Conservation (phyloP, 768 basidiomycete genomes). For the Lactarius sanguifluus region DNA sequence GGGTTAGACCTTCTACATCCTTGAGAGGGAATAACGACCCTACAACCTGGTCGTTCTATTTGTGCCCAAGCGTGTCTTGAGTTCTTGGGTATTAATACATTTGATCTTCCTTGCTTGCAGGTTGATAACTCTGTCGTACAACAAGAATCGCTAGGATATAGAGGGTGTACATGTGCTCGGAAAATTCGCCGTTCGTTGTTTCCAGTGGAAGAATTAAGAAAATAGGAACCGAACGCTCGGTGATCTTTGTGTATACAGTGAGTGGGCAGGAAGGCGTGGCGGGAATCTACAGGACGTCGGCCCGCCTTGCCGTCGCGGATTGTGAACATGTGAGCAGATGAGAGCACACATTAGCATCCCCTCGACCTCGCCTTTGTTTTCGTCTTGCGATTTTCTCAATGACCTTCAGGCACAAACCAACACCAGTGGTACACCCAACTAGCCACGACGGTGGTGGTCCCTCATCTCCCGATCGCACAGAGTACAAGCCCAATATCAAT, state of each 20-base stretch:
- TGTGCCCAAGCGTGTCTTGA: neutral
- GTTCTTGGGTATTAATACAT: neutral
- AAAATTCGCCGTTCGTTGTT: too few species aligned
- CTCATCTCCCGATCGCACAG: neutral
- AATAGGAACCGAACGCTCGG: neutral
- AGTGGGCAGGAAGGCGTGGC: too few species aligned
- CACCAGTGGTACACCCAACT: neutral
- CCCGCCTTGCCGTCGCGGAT: neutral
- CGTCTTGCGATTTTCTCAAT: slow-evolving; percentile 4
- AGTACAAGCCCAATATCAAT: neutral
- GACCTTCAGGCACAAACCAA: slow-evolving; percentile 10
- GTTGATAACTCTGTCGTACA: too few species aligned
- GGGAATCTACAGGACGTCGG: neutral
- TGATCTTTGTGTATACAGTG: neutral
- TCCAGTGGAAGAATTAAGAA: neutral
- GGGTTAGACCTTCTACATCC: too few species aligned
- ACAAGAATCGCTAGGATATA: neutral
- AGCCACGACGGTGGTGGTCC: neutral
- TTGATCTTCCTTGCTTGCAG: too few species aligned
- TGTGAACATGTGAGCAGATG: too few species aligned
- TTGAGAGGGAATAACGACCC: too few species aligned
- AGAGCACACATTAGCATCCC: too few species aligned
- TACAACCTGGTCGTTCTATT: too few species aligned
- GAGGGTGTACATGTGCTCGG: neutral
- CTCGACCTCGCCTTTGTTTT: too few species aligned